Base-by-base conservation (phyloP, 768 basidiomycete species). In the Kockovaella imperatae region DNA sequence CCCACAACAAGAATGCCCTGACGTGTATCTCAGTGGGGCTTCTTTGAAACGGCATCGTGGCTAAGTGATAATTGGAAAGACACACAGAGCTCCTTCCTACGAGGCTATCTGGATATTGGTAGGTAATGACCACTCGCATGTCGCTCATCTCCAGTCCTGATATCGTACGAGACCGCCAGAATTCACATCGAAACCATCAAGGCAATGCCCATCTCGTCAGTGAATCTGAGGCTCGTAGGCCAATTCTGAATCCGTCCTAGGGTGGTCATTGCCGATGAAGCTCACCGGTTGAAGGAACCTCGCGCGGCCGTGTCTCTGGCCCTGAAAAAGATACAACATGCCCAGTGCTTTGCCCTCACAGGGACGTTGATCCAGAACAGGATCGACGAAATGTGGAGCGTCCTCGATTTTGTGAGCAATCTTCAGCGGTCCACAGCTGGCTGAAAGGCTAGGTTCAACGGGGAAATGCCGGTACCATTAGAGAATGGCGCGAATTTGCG, bases 301-400 rank as follows among this genome's bases (percentile, higher is more conserved):
- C 65, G 72, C 2, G 78, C 85, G 0, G 78, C 80, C 52, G 79
- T 81, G 3, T 81, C 84, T 0, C 38, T 65, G n/a, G 83, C 87
- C 0, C 81, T 83, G 49, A 80, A 83, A 57, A 79, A 76, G 42
- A 86, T 95, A 59, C 39, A 68, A 0, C 88, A 86, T 62, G 56
- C 54, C 24, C 69, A 74, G 14, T 82, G 91, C 2, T 88, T 93
- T 58, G 93, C 88, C 0, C 74, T 97, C 36, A 95, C 90, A 0
- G 89, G 84, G 14, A 79, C 77, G n/a, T 77, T 81, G 7, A 78
- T 84, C 29, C 93, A 97, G 63, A 99, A 96, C 58, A 79, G 81
- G 0, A 90, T 91, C 63, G 77, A 79, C 35, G 93, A 97, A 67
- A 75, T 96, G 57, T 91, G 88, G 85, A 86, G 87, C 1, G 81